Evolutionary conservation across 2,329 filamentous ascomycete species (phyloP).

Genomic region (Diplodia intermedia): DNA sequence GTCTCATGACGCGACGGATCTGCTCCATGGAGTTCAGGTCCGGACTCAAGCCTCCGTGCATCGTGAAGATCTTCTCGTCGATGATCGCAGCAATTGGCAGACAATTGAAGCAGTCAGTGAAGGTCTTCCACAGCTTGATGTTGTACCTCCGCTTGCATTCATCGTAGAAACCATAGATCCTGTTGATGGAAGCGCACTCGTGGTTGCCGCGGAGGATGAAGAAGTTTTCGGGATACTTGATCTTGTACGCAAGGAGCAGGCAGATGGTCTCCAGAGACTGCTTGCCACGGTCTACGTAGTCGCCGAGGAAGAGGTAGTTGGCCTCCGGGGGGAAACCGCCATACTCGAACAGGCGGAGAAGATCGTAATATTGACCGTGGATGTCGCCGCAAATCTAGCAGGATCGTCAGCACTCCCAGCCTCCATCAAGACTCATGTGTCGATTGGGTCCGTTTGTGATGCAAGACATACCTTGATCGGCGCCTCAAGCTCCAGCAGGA

Average conservation of each 20-base stretch:
- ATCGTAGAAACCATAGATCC: constrained; percentile 99
- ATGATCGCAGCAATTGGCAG: constrained; percentile 98
- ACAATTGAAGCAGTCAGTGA: constrained; percentile 99
- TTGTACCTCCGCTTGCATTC: constrained; percentile 99
- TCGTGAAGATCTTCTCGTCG: constrained; percentile 99
- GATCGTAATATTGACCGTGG: constrained; percentile 98
- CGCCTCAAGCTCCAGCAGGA: constrained; percentile 94
- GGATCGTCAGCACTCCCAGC: neutral
- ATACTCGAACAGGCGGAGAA: constrained; percentile 96
- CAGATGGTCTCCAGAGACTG: constrained; percentile 99
- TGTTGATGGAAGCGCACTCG: constrained; percentile 98
- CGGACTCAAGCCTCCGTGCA: constrained; percentile 97
- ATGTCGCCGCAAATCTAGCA: constrained; percentile 96
- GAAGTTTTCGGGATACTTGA: constrained; percentile 99
- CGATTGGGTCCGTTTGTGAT: constrained; percentile 35
- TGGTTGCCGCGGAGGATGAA: constrained; percentile 98
- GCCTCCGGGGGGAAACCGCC: constrained; percentile 97
- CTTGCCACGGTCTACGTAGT: constrained; percentile 99
- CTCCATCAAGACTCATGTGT: neutral
- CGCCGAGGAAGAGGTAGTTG: constrained; percentile 99
- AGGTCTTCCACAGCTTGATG: constrained; percentile 99
- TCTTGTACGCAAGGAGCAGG: constrained; percentile 96
- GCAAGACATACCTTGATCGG: constrained; percentile 83
- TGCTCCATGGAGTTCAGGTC: constrained; percentile 99
- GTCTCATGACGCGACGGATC: constrained; percentile 97